These are phyloP conservation scores for Boechera divaricarpa DNA, from an alignment of 345 rosid species.

Conservation along the genomic window DNA sequence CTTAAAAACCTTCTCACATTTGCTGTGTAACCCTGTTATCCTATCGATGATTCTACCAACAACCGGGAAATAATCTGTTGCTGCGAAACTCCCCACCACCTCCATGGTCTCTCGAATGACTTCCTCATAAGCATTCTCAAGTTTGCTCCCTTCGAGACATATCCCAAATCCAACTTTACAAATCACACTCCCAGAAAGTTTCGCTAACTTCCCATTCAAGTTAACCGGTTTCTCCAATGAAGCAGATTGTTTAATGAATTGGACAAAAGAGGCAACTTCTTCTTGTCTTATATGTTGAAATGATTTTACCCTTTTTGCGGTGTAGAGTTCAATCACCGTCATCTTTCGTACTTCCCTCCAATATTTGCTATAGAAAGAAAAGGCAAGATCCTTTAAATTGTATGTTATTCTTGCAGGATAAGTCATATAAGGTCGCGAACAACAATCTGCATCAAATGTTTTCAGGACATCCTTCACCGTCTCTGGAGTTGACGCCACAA, in stretches of 20 bases:
- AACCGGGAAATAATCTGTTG: constrained; percentile 46
- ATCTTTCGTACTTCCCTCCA: constrained; percentile 51
- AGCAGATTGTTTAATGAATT: constrained; percentile 36
- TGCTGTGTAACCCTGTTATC: constrained; percentile 43
- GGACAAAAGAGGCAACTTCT: constrained; percentile 42
- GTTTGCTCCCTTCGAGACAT: constrained; percentile 40
- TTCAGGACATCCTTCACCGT: constrained; percentile 49
- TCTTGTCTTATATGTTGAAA: constrained; percentile 47
- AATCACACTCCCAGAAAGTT: constrained; percentile 40
- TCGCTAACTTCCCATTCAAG: constrained; percentile 36
- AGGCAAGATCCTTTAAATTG: constrained; percentile 41
- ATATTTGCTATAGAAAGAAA: constrained; percentile 42
- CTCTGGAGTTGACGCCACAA: constrained; percentile 54
- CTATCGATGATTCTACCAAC: constrained; percentile 49
- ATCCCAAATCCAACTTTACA: constrained; percentile 51
- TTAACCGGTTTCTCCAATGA: constrained; percentile 34
- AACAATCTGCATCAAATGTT: constrained; percentile 47
- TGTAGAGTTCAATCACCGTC: constrained; percentile 47
- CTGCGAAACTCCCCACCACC: constrained; percentile 42
- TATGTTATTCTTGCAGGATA: constrained; percentile 41
- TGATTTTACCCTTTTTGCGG: constrained; percentile 48
- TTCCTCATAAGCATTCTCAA: constrained; percentile 40
- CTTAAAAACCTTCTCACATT: constrained; percentile 46
- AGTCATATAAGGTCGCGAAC: constrained; percentile 47
- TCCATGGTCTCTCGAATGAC: constrained; percentile 41